Conservation (phyloP, 108 stramenopile species). For the Fistulifera pelliculosa region DNA sequence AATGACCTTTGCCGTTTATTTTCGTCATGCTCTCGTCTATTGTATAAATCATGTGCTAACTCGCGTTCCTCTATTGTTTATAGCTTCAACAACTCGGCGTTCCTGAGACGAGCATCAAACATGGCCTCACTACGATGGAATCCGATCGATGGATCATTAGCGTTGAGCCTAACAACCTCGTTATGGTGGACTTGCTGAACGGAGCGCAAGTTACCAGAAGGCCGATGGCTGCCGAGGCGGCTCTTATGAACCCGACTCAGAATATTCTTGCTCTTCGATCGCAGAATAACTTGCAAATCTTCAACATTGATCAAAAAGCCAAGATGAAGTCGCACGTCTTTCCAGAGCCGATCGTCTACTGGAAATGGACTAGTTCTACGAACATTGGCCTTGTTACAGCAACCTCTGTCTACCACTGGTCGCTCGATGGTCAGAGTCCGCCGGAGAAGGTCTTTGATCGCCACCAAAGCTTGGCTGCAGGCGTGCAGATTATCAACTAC, state of each 20-base stretch:
- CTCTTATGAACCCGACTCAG: constrained; percentile 95
- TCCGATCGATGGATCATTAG: constrained; percentile 90
- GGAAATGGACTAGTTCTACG: constrained; percentile 88
- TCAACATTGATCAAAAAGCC: constrained; percentile 89
- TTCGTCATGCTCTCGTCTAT: constrained; percentile 2
- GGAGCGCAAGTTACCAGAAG: constrained; percentile 86
- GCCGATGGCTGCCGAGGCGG: constrained; percentile 95
- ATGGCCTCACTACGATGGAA: constrained; percentile 87
- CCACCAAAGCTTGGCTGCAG: constrained; percentile 76
- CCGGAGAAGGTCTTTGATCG: constrained; percentile 95
- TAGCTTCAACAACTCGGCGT: constrained; percentile 89
- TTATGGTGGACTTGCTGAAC: constrained; percentile 89
- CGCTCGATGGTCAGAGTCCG: constrained; percentile 52
- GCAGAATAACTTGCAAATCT: constrained; percentile 91
- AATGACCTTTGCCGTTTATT: not conserved
- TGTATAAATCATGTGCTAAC: constrained; percentile 3
- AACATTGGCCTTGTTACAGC: constrained; percentile 94
- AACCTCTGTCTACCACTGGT: constrained; percentile 93
- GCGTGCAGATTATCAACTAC: constrained; percentile 97
- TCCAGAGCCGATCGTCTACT: constrained; percentile 86
- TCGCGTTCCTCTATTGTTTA: constrained; percentile 1
- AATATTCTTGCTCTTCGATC: constrained; percentile 91
- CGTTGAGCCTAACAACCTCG: constrained; percentile 82
- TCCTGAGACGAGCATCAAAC: constrained; percentile 84
- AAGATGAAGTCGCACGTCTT: constrained; percentile 93